phyloP scores from a whole-genome alignment of 352 stramenopile species.

The Pelagophyceae sp. region DNA sequence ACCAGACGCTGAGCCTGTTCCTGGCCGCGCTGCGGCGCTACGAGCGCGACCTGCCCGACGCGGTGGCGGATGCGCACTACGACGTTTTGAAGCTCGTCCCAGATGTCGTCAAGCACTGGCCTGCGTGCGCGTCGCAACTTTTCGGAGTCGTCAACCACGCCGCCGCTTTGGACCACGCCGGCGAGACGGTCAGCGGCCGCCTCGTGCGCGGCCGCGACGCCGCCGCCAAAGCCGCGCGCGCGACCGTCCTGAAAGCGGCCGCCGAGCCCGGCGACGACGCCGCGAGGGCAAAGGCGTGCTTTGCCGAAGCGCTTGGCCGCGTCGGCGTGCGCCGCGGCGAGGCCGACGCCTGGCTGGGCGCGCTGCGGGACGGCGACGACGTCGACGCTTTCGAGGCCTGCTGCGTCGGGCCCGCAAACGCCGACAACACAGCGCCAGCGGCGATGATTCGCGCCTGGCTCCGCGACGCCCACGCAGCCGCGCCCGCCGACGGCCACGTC shows the following conservation, averaged over 20 bases:
- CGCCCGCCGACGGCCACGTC: too few species aligned
- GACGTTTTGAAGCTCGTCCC: not conserved
- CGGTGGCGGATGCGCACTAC: not conserved
- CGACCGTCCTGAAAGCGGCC: not conserved
- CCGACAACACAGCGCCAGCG: too few species aligned
- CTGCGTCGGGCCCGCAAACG: too few species aligned
- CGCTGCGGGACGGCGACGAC: too few species aligned
- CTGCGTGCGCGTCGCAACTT: too few species aligned
- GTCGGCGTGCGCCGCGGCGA: too few species aligned
- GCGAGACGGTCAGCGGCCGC: not conserved
- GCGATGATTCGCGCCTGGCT: too few species aligned
- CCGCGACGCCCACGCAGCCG: too few species aligned
- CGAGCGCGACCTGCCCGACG: not conserved
- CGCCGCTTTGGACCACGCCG: not conserved
- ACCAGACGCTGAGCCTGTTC: not conserved
- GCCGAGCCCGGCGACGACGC: not conserved
- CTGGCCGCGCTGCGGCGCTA: not conserved
- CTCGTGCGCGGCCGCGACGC: not conserved
- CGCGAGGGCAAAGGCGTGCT: not conserved
- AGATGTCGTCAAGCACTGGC: not conserved
- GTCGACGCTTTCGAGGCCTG: too few species aligned
- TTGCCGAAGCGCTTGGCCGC: too few species aligned
- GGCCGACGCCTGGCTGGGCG: too few species aligned
- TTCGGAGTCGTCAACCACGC: too few species aligned
- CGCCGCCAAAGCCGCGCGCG: not conserved